Conservation (phyloP, 805 yeast genomes). For the Martiniozyma abietophila region DNA sequence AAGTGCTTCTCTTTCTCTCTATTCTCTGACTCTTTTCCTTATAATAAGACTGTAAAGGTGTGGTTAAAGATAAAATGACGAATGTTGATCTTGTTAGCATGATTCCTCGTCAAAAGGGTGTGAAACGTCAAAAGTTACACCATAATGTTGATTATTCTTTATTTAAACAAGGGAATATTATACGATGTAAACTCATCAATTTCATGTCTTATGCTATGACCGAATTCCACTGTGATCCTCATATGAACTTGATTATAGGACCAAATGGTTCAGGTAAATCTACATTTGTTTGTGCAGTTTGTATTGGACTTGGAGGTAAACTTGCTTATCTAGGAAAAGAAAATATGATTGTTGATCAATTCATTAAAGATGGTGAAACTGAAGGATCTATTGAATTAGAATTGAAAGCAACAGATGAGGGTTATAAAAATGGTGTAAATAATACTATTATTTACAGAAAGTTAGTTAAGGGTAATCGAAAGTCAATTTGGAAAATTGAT, state of each 20-base stretch:
- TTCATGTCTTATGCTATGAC: constrained; percentile 63
- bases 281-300: constrained; percentile 86
- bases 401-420: constrained; percentile 31
- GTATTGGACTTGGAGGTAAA: constrained; percentile 79
- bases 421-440: constrained; percentile 11
- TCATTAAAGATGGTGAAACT: constrained; percentile 60
- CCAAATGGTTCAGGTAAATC: constrained; percentile 97
- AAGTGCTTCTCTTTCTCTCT: too few relatives aligned
- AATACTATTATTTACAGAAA: constrained; percentile 35
- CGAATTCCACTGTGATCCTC: constrained; percentile 71
- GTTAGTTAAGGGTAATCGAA: constrained; percentile 33
- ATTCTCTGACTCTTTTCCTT: too few relatives aligned
- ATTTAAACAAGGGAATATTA: constrained; percentile 38
- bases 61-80: too few relatives aligned
- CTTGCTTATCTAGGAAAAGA: constrained; percentile 65
- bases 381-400: constrained; percentile 41
- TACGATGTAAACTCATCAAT: constrained; percentile 44
- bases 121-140: constrained; percentile 1
- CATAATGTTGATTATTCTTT: constrained; percentile 17
- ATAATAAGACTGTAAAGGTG: too few relatives aligned
- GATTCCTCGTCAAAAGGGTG: constrained; percentile 2
- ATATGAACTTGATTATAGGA: constrained; percentile 85
- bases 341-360: constrained; percentile 47
- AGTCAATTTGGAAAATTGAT: constrained; percentile 44
- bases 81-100: constrained; percentile 1